These are phyloP conservation scores for Ramaria sp. DNA, from an alignment of 768 basidiomycete genomes.

Conservation along the genomic window DNA sequence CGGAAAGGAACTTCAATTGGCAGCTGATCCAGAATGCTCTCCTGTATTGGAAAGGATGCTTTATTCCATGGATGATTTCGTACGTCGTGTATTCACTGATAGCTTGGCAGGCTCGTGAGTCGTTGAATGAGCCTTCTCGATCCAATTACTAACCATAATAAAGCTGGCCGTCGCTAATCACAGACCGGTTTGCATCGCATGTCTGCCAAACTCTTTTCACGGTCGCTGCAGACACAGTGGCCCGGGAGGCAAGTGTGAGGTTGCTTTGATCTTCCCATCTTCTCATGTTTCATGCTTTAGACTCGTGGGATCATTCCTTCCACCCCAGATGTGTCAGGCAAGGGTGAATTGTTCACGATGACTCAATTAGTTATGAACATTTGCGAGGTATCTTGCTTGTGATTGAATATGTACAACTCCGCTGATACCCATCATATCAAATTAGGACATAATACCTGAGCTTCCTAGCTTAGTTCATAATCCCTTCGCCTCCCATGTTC, in stretches of 20 bases:
- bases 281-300: conserved; percentile 22
- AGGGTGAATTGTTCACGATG: conserved; percentile 58
- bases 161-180: conserved; percentile 54
- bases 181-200: conserved; percentile 90
- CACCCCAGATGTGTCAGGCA: conserved; percentile 31
- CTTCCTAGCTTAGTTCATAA: conserved; percentile 64
- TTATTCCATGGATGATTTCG: conserved; percentile 94
- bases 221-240: conserved; percentile 50
- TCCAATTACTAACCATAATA: background rate
- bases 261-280: background rate
- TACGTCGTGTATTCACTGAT: conserved; percentile 84
- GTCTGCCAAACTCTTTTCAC: conserved; percentile 85
- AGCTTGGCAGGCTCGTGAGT: conserved; percentile 82
- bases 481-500: conserved; percentile 83
- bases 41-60: conserved; percentile 81
- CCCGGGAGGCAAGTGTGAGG: conserved; percentile 46
- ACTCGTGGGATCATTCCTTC: conserved; percentile 42
- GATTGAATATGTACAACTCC: conserved; percentile 18
- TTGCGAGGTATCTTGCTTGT: conserved; percentile 43
- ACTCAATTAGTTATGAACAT: conserved; percentile 53
- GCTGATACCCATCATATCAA: background rate
- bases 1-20: conserved; percentile 79
- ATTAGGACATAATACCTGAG: conserved; percentile 58
- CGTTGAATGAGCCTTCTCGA: conserved; percentile 4
- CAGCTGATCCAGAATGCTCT: conserved; percentile 92